These are phyloP conservation scores for Neonectria hederae DNA, from an alignment of 2,329 filamentous ascomycete species.

Conservation along the genomic window DNA sequence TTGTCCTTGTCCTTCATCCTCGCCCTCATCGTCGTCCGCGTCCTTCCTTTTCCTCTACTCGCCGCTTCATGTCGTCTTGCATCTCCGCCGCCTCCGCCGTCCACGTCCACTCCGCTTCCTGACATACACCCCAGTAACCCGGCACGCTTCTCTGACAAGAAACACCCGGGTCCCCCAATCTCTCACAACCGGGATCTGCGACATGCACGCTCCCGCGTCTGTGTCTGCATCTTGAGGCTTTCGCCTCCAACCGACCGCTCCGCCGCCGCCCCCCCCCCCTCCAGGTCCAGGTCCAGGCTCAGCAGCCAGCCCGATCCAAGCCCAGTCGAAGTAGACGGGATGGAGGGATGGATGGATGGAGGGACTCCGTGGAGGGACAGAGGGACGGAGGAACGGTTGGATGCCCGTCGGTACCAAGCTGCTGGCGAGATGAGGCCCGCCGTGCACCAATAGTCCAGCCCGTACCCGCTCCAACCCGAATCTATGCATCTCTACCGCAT, in stretches of 20 bases:
- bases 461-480: constrained; percentile 38
- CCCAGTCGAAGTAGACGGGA: constrained; percentile 25
- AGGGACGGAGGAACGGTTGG: background rate
- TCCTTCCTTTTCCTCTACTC: constrained; percentile 11
- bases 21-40: background rate
- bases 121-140: constrained; percentile 23
- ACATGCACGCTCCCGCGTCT: constrained; percentile 40
- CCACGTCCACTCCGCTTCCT: constrained; percentile 20
- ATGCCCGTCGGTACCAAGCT: constrained; percentile 29
- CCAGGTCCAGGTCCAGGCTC: constrained; percentile 18
- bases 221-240: constrained; percentile 15
- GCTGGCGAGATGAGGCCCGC: constrained; percentile 41
- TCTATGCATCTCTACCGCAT: constrained; percentile 31
- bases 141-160: constrained; percentile 22
- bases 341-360: constrained; percentile 18
- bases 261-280: constrained; percentile 13
- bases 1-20: background rate
- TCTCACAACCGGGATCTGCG: constrained; percentile 27
- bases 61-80: constrained; percentile 18
- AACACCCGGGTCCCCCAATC: constrained; percentile 19
- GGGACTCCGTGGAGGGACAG: too few relatives aligned
- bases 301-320: constrained; percentile 22
- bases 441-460: constrained; percentile 34
- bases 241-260: constrained; percentile 25
- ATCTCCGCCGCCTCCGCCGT: constrained; percentile 21